Evolutionary conservation across 2,329 filamentous ascomycete species (phyloP).

Genomic region (Colletotrichum viniferum): DNA sequence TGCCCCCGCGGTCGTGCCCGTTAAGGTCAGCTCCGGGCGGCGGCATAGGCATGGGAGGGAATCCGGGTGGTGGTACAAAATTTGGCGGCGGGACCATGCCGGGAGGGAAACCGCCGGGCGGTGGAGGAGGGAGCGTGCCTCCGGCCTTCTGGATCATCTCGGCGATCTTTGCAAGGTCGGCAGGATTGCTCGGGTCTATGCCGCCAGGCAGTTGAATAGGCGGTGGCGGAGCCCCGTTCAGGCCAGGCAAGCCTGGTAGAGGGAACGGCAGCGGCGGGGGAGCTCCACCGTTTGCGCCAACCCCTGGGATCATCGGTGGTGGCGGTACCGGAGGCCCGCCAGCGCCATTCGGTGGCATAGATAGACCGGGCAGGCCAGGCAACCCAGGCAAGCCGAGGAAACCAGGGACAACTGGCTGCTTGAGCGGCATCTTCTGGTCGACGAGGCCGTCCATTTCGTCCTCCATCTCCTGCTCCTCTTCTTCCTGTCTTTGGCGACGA

Average conservation of each 20-base stretch:
- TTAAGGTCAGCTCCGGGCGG: conserved; percentile 32
- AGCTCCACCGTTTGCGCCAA: conserved; percentile 44
- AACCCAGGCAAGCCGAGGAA: conserved; percentile 64
- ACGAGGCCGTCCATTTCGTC: conserved; percentile 92
- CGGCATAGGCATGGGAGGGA: conserved; percentile 36
- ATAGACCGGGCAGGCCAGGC: conserved; percentile 40
- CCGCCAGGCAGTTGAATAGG: conserved; percentile 52
- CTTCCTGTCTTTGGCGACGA: conserved; percentile 80
- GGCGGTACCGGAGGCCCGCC: conserved; percentile 27
- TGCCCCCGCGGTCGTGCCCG: conserved; percentile 34
- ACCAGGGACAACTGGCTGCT: conserved; percentile 53
- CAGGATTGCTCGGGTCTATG: conserved; percentile 63
- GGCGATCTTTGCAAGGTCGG: conserved; percentile 64
- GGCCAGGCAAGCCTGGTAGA: conserved; percentile 52
- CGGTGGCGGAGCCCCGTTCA: conserved; percentile 50
- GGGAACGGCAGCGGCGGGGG: conserved; percentile 58
- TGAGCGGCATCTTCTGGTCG: conserved; percentile 82
- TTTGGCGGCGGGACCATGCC: conserved; percentile 51
- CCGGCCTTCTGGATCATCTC: conserved; percentile 71
- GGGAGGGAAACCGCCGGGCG: conserved; percentile 45
- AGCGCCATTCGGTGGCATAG: conserved; percentile 40
- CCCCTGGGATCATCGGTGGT: conserved; percentile 54
- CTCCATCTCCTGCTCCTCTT: conserved; percentile 91
- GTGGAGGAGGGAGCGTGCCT: conserved; percentile 61
- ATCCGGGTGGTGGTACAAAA: conserved; percentile 45